Percentiles rank a stretch among this genome's conserved stretches.
Evolutionary conservation across 768 basidiomycete species (phyloP).

Genomic region (Trametes coccinea): DNA sequence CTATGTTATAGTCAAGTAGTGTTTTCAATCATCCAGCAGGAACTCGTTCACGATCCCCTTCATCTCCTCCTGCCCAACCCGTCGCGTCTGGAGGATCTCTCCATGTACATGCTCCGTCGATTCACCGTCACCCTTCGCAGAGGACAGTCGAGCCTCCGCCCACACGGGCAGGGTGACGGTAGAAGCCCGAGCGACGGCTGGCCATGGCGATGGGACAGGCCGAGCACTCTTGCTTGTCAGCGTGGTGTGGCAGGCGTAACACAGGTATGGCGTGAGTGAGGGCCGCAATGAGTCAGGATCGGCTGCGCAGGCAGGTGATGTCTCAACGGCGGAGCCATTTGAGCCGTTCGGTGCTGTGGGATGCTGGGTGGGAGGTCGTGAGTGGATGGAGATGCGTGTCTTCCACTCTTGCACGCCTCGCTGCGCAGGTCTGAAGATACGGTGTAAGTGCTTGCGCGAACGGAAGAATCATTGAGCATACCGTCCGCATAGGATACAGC

Average conservation of each 20-base stretch:
- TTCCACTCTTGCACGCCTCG: slow-evolving; percentile 73
- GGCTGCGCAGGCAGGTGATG: slow-evolving; percentile 2
- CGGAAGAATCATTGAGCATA: slow-evolving; percentile 25
- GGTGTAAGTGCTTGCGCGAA: too few relatives aligned
- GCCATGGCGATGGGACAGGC: slow-evolving; percentile 29
- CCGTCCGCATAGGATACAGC: slow-evolving; percentile 70
- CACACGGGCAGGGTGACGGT: slow-evolving; percentile 25
- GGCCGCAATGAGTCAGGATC: neutral
- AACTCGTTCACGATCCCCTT: slow-evolving; percentile 41
- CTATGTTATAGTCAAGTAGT: neutral
- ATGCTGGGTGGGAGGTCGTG: slow-evolving; percentile 24
- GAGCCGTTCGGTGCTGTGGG: slow-evolving; percentile 15
- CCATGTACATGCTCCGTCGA: neutral
- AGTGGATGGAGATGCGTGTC: slow-evolving; percentile 67
- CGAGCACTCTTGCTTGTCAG: slow-evolving; percentile 60
- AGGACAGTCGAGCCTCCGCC: slow-evolving; percentile 10
- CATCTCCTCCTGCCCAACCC: slow-evolving; percentile 38
- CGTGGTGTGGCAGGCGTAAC: slow-evolving; percentile 64
- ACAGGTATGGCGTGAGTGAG: slow-evolving; percentile 46
- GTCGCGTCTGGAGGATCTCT: slow-evolving; percentile 37
- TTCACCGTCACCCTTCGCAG: neutral
- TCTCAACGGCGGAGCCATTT: slow-evolving; percentile 22
- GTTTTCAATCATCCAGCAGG: slow-evolving; percentile 34
- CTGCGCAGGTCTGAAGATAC: slow-evolving; percentile 55
- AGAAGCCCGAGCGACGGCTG: neutral